phyloP scores from a whole-genome alignment of 2,329 filamentous ascomycete genomes.

The Teratosphaeria zuluensis region DNA sequence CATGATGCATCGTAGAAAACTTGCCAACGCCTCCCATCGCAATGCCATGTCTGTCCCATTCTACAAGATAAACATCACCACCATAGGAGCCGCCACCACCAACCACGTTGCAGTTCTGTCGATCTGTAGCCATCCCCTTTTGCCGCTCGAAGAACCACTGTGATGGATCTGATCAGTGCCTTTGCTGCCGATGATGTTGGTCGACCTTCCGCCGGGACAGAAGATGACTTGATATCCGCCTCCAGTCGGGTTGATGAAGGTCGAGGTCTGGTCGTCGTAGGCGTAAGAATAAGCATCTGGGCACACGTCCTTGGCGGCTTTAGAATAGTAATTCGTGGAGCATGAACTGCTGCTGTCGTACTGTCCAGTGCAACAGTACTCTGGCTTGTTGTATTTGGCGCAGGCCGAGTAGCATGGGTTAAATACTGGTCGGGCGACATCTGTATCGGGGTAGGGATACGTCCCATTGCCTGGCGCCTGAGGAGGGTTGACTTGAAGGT shows the following conservation, averaged over 20 bases:
- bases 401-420: slow-evolving; percentile 72
- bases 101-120: not conserved
- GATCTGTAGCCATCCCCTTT: not conserved
- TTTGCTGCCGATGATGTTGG: slow-evolving; percentile 28
- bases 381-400: slow-evolving; percentile 53
- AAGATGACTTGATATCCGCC: slow-evolving; percentile 72
- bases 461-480: slow-evolving; percentile 63
- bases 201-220: slow-evolving; percentile 53
- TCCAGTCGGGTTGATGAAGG: slow-evolving; percentile 51
- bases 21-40: not conserved
- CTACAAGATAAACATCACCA: not conserved
- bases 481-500: slow-evolving; percentile 59
- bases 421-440: slow-evolving; percentile 60
- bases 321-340: slow-evolving; percentile 58
- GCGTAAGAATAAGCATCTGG: slow-evolving; percentile 76
- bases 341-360: slow-evolving; percentile 57
- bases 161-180: not conserved
- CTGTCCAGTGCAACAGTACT: slow-evolving; percentile 66
- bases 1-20: not conserved
- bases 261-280: slow-evolving; percentile 49
- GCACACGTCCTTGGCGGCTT: slow-evolving; percentile 62
- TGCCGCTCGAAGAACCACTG: not conserved
- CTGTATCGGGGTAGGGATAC: slow-evolving; percentile 71
- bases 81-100: not conserved
- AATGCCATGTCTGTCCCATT: not conserved